These are phyloP conservation scores for Irpex rosettiformis DNA, from an alignment of 1,284 basidiomycete genomes.

Conservation along the genomic window DNA sequence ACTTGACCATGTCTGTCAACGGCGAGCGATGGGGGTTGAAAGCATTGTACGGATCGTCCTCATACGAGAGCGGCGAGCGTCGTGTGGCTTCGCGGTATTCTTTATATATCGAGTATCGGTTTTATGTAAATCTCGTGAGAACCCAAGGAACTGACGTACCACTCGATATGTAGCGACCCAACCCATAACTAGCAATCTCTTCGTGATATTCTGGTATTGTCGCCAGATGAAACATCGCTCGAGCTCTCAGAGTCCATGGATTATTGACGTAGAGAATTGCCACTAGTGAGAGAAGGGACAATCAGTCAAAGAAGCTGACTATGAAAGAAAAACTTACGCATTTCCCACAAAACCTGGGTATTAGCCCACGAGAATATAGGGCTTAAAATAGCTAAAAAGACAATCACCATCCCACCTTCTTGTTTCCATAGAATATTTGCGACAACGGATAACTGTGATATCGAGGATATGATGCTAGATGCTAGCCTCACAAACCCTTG, in stretches of 20 bases:
- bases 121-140: not conserved
- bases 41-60: not conserved
- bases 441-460: not conserved
- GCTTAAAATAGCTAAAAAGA: not conserved
- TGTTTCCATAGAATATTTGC: not conserved
- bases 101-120: not conserved
- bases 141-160: not conserved
- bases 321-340: not conserved
- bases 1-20: not conserved
- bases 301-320: not conserved
- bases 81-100: not conserved
- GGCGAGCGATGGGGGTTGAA: not conserved
- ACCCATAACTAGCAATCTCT: slow-evolving; percentile 4
- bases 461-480: not conserved
- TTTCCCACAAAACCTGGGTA: not conserved
- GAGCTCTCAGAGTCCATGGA: not conserved
- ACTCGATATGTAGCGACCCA: slow-evolving; percentile 2
- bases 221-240: slow-evolving; percentile 8
- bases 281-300: not conserved
- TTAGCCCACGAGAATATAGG: not conserved
- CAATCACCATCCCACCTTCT: not conserved
- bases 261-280: not conserved
- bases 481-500: not conserved
- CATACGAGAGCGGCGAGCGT: not conserved
- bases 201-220: slow-evolving; percentile 3